Conservation (phyloP, 331 rosid genomes). For the Rosa hybrid region DNA sequence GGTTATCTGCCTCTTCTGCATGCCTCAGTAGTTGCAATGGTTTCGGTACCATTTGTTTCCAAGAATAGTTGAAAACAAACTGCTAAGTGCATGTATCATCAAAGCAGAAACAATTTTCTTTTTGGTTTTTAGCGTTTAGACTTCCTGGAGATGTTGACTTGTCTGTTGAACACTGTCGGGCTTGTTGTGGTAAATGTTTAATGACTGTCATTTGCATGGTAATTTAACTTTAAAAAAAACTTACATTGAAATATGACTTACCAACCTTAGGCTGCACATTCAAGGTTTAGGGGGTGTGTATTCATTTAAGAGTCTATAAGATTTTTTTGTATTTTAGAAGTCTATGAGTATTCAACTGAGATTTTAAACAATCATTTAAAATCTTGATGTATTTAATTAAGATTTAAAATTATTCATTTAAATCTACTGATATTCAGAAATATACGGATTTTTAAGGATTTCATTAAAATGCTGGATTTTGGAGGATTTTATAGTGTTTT, state of each 20-base stretch:
- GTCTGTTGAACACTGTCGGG: constrained; percentile 23
- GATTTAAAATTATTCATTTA: no score
- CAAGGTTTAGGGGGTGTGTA: not conserved
- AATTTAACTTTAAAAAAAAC: not conserved
- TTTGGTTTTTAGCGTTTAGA: constrained; percentile 30
- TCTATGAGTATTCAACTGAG: no score
- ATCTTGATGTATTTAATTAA: no score
- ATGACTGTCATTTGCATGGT: constrained; percentile 27
- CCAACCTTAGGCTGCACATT: constrained; percentile 1
- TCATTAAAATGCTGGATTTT: no score
- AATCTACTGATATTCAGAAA: no score
- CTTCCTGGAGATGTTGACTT: constrained; percentile 21
- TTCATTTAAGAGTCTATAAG: no score
- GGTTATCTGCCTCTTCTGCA: constrained; percentile 36
- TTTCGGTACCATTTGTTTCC: constrained; percentile 57
- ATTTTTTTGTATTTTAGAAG: no score
- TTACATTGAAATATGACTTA: constrained; percentile 25
- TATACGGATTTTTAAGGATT: no score
- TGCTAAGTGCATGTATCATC: constrained; percentile 27
- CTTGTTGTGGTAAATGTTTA: constrained; percentile 33
- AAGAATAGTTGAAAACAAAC: constrained; percentile 30
- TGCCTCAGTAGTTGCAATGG: constrained; percentile 46
- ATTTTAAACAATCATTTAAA: no score
- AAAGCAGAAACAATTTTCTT: constrained; percentile 24
- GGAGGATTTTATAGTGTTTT: no score